Percentiles rank a stretch among this genome's conserved stretches.
These are phyloP conservation scores for Adenanthera pavonina DNA, from an alignment of 306 rosid species.

Conservation along the genomic window DNA sequence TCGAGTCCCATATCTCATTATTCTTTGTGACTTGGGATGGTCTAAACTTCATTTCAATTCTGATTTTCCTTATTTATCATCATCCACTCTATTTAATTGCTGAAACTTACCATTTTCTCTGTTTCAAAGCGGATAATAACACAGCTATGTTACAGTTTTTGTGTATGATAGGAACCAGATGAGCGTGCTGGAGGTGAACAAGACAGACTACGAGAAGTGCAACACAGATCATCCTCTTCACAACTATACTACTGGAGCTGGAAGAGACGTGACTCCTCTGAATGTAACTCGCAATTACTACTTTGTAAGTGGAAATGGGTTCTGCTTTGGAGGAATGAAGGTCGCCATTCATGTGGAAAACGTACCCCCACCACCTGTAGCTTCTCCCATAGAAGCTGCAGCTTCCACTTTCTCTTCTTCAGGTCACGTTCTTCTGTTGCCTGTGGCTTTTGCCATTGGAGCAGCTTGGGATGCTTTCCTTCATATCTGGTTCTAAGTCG, in stretches of 20 bases:
- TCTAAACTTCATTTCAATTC: neutral
- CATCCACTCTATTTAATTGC: neutral
- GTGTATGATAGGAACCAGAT: slow-evolving; percentile 93
- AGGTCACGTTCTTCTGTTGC: slow-evolving; percentile 53
- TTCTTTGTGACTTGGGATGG: neutral
- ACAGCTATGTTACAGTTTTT: slow-evolving; percentile 55
- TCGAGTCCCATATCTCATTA: neutral
- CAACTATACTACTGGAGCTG: slow-evolving; percentile 90
- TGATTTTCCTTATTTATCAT: neutral
- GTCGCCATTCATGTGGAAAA: slow-evolving; percentile 69
- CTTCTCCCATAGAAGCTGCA: slow-evolving; percentile 45
- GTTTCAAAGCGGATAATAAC: slow-evolving; percentile 9
- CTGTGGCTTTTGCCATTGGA: slow-evolving; percentile 64
- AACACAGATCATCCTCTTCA: slow-evolving; percentile 70
- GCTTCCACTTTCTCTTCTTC: slow-evolving; percentile 43
- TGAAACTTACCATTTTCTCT: neutral
- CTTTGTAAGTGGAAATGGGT: slow-evolving; percentile 84
- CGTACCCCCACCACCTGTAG: slow-evolving; percentile 71
- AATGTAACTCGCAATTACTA: slow-evolving; percentile 79
- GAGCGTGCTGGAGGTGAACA: slow-evolving; percentile 86
- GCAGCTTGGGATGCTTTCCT: slow-evolving; percentile 66
- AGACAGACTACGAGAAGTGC: slow-evolving; percentile 75
- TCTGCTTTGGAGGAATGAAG: slow-evolving; percentile 93
- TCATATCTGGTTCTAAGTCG: slow-evolving; percentile 42
- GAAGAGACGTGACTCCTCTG: slow-evolving; percentile 91